Percentiles rank a stretch among this genome's conserved stretches.
phyloP scores from a whole-genome alignment of 257 asterid species.

The Cruciata laevipes region DNA sequence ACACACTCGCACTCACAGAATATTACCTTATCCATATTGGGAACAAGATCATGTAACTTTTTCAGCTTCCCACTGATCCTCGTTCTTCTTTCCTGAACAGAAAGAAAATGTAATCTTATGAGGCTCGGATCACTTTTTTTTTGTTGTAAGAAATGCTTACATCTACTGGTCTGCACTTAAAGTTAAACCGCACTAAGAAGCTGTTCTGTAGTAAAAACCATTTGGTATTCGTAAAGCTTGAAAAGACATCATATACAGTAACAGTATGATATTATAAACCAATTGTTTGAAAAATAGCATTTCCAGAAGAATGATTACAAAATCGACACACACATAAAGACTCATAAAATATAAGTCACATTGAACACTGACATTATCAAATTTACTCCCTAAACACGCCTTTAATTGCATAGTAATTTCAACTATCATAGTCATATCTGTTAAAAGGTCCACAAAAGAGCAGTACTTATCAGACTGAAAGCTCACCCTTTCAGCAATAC shows the following conservation, averaged over 20 bases:
- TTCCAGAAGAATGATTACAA: background rate
- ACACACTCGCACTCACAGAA: no score
- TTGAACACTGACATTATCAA: background rate
- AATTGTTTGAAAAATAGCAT: background rate
- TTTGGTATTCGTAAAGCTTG: background rate
- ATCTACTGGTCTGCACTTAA: background rate
- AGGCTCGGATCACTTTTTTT: background rate
- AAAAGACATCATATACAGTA: background rate
- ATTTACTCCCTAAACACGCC: background rate
- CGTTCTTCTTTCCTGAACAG: slow-evolving; percentile 71
- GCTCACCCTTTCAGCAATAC: slow-evolving; percentile 83
- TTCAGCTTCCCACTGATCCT: slow-evolving; percentile 84
- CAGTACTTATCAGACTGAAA: background rate
- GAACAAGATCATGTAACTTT: slow-evolving; percentile 89
- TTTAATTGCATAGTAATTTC: background rate
- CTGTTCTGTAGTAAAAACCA: no score
- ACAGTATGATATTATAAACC: background rate
- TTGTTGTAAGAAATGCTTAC: background rate
- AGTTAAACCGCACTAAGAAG: background rate
- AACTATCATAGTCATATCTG: background rate
- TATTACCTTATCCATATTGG: slow-evolving; percentile 92
- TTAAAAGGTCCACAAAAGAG: no score
- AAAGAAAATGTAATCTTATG: background rate
- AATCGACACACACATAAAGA: background rate
- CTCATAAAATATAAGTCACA: background rate